phyloP scores from a whole-genome alignment of 148 eudicot species.

The Cornus florida region DNA sequence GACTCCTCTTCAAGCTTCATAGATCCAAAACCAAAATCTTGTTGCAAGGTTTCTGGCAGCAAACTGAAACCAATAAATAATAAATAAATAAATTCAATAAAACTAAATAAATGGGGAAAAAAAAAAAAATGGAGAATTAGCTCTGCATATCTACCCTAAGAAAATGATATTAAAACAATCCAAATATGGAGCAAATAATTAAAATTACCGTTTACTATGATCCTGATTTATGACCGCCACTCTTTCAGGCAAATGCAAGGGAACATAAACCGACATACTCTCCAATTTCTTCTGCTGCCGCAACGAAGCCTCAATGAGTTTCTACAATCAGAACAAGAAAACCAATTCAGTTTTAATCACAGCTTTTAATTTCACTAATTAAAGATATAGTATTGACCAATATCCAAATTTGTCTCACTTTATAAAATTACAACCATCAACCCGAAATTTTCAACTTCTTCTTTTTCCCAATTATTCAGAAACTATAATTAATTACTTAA shows the following conservation, averaged over 20 bases:
- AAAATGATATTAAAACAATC: constrained; percentile 3
- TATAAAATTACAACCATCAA: neutral
- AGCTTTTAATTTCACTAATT: neutral
- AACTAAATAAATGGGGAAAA: neutral
- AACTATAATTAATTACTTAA: neutral
- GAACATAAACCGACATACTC: constrained; percentile 60
- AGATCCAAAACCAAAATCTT: constrained; percentile 32
- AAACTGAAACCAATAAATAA: constrained; percentile 28
- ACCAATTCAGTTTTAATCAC: neutral
- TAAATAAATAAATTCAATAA: too few relatives aligned
- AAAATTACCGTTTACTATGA: constrained; percentile 39
- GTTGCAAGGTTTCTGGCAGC: constrained; percentile 35
- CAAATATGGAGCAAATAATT: neutral
- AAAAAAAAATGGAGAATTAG: neutral
- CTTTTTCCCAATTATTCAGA: neutral
- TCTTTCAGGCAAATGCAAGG: constrained; percentile 47
- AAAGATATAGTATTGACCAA: neutral
- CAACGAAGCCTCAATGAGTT: constrained; percentile 70
- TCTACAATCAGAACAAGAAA: constrained; percentile 44
- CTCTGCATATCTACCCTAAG: neutral
- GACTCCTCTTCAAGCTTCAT: constrained; percentile 56
- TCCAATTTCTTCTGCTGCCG: constrained; percentile 76
- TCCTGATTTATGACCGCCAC: constrained; percentile 26
- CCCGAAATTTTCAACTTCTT: neutral
- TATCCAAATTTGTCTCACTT: constrained; percentile 1